Conservation (phyloP, 306 rosid species). For the Cicer bijugum region DNA sequence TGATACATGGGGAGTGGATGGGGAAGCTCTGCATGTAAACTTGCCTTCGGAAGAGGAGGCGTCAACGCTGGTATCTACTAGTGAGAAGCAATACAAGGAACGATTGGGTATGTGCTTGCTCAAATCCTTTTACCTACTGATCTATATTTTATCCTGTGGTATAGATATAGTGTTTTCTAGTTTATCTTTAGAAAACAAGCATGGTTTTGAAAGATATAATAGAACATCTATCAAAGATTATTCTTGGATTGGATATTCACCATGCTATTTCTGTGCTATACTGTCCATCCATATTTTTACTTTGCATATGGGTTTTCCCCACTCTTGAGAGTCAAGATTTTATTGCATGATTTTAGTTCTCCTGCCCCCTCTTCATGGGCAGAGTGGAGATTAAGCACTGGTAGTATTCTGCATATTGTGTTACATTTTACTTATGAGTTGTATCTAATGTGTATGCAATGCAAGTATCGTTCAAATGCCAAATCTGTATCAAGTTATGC, state of each 20-base stretch:
- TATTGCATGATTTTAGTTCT: conserved; percentile 36
- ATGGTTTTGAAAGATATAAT: conserved; percentile 28
- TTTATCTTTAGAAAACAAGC: conserved; percentile 24
- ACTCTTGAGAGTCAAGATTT: conserved; percentile 5
- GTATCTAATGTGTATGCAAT: conserved; percentile 17
- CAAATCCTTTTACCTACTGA: conserved; percentile 41
- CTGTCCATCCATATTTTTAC: conserved; percentile 27
- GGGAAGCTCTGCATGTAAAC: conserved; percentile 67
- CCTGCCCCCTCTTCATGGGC: not conserved
- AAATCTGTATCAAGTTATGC: conserved; percentile 19
- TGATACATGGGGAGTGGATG: conserved; percentile 83
- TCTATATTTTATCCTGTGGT: conserved; percentile 26
- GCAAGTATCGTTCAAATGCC: conserved; percentile 7
- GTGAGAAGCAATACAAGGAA: conserved; percentile 61
- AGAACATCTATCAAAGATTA: not conserved
- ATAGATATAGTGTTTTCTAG: conserved; percentile 23
- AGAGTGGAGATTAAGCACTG: conserved; percentile 32
- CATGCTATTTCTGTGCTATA: conserved; percentile 22
- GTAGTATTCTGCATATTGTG: conserved; percentile 29
- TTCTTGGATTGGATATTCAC: conserved; percentile 26
- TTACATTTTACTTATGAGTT: conserved; percentile 33
- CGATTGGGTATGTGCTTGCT: conserved; percentile 58
- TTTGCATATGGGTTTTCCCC: not conserved
- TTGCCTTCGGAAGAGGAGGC: conserved; percentile 77
- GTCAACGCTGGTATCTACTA: conserved; percentile 60